Conservation (phyloP, 805 yeast genomes). For the Ogataea methylovora region DNA sequence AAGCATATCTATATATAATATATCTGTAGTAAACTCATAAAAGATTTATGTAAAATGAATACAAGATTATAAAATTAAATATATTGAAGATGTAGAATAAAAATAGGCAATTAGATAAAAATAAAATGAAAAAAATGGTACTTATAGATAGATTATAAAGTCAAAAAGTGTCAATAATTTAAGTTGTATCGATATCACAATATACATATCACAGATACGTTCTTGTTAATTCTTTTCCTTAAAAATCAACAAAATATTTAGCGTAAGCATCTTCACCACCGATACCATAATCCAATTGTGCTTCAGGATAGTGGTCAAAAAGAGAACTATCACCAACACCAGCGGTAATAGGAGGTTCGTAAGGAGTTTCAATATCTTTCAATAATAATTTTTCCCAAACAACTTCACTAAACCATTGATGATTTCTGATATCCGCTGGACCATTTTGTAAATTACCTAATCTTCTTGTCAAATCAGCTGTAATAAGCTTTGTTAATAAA, state of each 20-base stretch:
- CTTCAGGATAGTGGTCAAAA: slow-evolving; percentile 72
- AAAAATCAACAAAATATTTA: slow-evolving; percentile 50
- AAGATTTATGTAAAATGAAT: too few species aligned
- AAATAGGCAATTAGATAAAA: too few species aligned
- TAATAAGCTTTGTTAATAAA: slow-evolving; percentile 42
- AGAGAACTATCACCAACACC: slow-evolving; percentile 59
- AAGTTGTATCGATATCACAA: too few species aligned
- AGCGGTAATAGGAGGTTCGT: slow-evolving; percentile 56
- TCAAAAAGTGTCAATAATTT: too few species aligned
- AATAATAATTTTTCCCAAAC: slow-evolving; percentile 51
- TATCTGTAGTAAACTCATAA: too few species aligned
- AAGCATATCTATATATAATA: too few species aligned
- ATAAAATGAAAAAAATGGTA: too few species aligned
- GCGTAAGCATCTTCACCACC: slow-evolving; percentile 66
- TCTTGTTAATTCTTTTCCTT: too few species aligned
- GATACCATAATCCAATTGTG: slow-evolving; percentile 76
- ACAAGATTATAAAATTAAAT: too few species aligned
- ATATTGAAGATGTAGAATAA: too few species aligned
- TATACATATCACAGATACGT: too few species aligned
- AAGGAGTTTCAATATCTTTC: slow-evolving; percentile 55
- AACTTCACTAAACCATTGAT: slow-evolving; percentile 54
- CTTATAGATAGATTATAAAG: too few species aligned
- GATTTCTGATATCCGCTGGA: slow-evolving; percentile 47
- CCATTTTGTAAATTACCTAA: slow-evolving; percentile 54
- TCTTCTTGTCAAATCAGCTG: slow-evolving; percentile 47